Evolutionary conservation across 495 filamentous ascomycete species (phyloP).

Genomic region (Parachaetomium inaequale): DNA sequence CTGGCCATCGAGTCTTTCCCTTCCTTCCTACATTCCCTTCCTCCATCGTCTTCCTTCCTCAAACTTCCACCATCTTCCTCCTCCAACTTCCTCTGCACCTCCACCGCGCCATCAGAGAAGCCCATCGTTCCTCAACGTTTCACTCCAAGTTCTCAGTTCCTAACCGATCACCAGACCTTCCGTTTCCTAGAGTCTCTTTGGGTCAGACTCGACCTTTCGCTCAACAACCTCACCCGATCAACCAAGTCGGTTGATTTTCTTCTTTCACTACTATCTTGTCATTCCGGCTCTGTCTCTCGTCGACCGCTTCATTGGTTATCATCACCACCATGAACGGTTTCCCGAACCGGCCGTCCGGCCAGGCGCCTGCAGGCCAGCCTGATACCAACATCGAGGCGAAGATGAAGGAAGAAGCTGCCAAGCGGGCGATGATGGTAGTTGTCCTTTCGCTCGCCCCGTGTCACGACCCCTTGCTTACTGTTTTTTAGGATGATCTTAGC

Average conservation of each 20-base stretch:
- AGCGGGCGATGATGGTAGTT: slow-evolving; percentile 9
- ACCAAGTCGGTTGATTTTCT: not conserved
- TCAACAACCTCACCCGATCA: not conserved
- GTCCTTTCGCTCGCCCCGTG: not conserved
- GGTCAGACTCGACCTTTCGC: not conserved
- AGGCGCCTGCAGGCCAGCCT: not conserved
- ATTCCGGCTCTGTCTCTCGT: not conserved
- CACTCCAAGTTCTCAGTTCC: not conserved
- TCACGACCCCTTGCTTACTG: slow-evolving; percentile 2
- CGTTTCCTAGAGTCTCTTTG: not conserved
- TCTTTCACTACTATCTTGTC: not conserved
- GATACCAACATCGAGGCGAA: not conserved
- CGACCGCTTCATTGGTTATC: not conserved
- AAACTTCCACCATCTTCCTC: not conserved
- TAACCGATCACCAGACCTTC: not conserved
- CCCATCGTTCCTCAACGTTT: not conserved
- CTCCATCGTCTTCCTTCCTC: not conserved
- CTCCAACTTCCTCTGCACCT: not conserved
- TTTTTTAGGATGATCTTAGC: slow-evolving; percentile 24
- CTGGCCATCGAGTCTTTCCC: no score
- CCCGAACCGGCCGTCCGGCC: not conserved
- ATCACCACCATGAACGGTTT: not conserved
- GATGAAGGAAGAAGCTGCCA: not conserved
- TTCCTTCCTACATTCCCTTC: no score
- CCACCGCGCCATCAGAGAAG: not conserved